Conservation (phyloP, 2,329 filamentous ascomycete species). For the Berkeleyomyces basicola region DNA sequence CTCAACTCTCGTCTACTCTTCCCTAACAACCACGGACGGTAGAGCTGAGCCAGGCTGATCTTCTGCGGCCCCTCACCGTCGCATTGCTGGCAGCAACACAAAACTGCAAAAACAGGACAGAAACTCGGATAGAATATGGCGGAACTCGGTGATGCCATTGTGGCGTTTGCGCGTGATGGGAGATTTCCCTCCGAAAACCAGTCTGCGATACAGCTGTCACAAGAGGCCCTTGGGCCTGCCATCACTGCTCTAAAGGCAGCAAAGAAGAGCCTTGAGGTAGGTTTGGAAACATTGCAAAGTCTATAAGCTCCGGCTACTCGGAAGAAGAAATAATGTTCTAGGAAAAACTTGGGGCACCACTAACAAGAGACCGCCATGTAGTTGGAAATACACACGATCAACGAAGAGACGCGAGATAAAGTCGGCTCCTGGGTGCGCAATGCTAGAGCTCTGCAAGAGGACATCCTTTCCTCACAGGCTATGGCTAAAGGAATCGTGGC, state of each 20-base stretch:
- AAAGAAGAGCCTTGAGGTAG: slow-evolving; percentile 26
- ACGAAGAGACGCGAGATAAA: slow-evolving; percentile 59
- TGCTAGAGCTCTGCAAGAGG: slow-evolving; percentile 67
- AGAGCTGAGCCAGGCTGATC: not conserved
- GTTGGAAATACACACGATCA: slow-evolving; percentile 59
- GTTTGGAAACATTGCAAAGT: not conserved
- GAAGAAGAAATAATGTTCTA: not conserved
- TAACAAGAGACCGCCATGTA: slow-evolving; percentile 19
- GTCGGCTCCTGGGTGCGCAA: slow-evolving; percentile 76
- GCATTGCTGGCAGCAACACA: not conserved
- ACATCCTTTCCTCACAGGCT: slow-evolving; percentile 64
- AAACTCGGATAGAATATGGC: not conserved
- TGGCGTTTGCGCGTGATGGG: slow-evolving; percentile 25
- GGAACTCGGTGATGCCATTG: slow-evolving; percentile 24
- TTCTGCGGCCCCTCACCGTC: not conserved
- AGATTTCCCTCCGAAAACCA: slow-evolving; percentile 25
- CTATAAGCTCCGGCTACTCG: not conserved
- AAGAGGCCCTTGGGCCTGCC: slow-evolving; percentile 24
- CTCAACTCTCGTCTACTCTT: too few relatives aligned
- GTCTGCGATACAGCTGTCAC: slow-evolving; percentile 23
- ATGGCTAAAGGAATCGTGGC: slow-evolving; percentile 69
- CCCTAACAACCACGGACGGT: too few relatives aligned
- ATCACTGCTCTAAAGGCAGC: slow-evolving; percentile 24
- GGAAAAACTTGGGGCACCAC: not conserved
- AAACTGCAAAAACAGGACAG: not conserved